phyloP scores from a whole-genome alignment of 306 rosid genomes.

The Prunus davidiana region DNA sequence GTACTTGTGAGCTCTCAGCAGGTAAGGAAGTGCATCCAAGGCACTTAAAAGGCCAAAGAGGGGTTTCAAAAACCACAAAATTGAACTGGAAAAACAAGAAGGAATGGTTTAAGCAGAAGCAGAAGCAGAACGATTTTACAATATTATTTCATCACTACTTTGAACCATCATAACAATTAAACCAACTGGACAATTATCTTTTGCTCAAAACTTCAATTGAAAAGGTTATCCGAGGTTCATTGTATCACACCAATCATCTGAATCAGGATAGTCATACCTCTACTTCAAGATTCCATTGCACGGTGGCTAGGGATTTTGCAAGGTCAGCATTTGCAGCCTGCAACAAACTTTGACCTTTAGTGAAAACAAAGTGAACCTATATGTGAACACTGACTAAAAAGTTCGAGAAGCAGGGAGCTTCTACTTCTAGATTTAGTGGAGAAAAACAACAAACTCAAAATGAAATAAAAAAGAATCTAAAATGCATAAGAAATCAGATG shows the following conservation, averaged over 20 bases:
- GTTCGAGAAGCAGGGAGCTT: conserved; percentile 5
- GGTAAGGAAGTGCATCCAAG: background rate
- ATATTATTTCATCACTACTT: background rate
- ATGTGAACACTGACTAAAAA: conserved; percentile 23
- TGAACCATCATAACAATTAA: conserved; percentile 1
- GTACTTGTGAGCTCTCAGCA: background rate
- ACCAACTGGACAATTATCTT: background rate
- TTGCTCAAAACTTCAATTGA: background rate
- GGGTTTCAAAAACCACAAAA: background rate
- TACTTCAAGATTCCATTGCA: conserved; percentile 84
- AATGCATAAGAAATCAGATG: background rate
- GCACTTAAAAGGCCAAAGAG: background rate
- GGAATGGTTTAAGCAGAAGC: background rate
- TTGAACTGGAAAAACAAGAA: background rate
- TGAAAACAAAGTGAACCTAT: conserved; percentile 26
- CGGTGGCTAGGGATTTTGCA: conserved; percentile 79
- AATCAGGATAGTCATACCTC: conserved; percentile 64
- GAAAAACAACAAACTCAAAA: background rate
- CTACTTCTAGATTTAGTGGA: conserved; percentile 6
- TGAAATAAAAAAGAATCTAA: background rate
- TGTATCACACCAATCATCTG: conserved; percentile 13
- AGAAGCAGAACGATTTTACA: background rate
- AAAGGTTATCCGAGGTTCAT: background rate
- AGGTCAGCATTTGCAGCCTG: conserved; percentile 94
- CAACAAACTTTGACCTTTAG: conserved; percentile 47